Percentiles rank a stretch among this genome's conserved stretches.
Evolutionary conservation across 805 yeast species (phyloP).

Genomic region (Kodamaea neixiangensis): DNA sequence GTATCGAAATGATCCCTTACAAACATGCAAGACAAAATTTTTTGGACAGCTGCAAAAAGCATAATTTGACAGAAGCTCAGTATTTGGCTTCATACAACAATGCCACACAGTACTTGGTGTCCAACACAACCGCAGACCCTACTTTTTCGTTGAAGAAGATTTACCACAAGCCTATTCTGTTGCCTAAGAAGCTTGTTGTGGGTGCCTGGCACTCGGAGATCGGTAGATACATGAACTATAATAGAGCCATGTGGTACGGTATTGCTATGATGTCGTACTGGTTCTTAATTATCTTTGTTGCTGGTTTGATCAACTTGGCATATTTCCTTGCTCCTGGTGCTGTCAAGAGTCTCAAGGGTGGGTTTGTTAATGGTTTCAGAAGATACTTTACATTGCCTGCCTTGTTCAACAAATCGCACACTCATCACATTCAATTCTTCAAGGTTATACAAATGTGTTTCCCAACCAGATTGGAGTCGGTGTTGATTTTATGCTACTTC

Average conservation of each 20-base stretch:
- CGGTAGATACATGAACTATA: conserved; percentile 31
- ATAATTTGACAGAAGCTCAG: conserved; percentile 29
- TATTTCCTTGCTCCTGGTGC: conserved; percentile 25
- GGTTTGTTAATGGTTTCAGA: conserved; percentile 22
- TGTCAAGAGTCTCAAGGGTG: conserved; percentile 29
- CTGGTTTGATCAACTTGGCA: conserved; percentile 33
- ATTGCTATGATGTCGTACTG: conserved; percentile 30
- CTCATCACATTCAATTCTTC: conserved; percentile 15
- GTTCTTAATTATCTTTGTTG: conserved; percentile 31
- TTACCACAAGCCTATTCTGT: conserved; percentile 39
- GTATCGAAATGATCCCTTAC: conserved; percentile 27
- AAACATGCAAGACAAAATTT: conserved; percentile 20
- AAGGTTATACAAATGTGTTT: conserved; percentile 26
- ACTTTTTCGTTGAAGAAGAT: conserved; percentile 29
- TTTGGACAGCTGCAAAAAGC: conserved; percentile 20
- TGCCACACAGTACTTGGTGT: conserved; percentile 42
- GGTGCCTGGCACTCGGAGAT: conserved; percentile 29
- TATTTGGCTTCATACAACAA: conserved; percentile 40
- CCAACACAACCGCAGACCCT: conserved; percentile 28
- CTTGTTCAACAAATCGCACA: conserved; percentile 27
- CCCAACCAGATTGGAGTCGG: conserved; percentile 55
- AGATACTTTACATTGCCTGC: conserved; percentile 37
- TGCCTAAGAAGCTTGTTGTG: conserved; percentile 23
- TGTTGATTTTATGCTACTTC: conserved; percentile 44
- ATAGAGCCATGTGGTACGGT: conserved; percentile 44